These are phyloP conservation scores for Wickerhamiella pararugosa DNA, from an alignment of 1,139 yeast species.

Conservation along the genomic window DNA sequence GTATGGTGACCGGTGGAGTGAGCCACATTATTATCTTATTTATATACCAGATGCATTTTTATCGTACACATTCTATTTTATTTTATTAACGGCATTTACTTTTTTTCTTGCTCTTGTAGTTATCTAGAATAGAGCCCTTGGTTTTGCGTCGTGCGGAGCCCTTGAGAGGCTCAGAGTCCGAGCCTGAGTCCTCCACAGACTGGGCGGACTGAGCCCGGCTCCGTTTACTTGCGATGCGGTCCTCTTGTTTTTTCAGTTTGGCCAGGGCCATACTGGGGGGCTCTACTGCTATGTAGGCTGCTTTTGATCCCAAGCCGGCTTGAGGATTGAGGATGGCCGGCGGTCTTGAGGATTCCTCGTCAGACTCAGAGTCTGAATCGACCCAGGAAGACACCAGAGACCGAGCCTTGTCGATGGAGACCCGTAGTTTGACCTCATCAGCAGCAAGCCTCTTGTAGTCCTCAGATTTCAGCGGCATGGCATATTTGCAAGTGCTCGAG, in stretches of 20 bases:
- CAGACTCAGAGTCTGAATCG: constrained; percentile 9
- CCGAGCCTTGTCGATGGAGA: constrained; percentile 13
- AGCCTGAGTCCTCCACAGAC: not conserved
- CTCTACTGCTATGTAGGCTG: not conserved
- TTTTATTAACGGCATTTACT: not conserved
- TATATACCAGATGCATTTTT: constrained; percentile 3
- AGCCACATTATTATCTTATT: not conserved
- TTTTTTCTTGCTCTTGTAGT: constrained; percentile 10
- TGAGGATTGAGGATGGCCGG: not conserved
- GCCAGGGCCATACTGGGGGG: constrained; percentile 6
- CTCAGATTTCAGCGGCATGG: constrained; percentile 3
- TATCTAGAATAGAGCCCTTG: constrained; percentile 9
- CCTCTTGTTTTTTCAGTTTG: constrained; percentile 1
- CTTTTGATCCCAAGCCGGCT: constrained; percentile 11
- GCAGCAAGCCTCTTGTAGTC: constrained; percentile 14
- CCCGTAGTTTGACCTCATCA: constrained; percentile 13
- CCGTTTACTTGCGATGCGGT: constrained; percentile 4
- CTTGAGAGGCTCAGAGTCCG: not conserved
- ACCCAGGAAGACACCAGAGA: constrained; percentile 14
- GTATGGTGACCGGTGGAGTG: not conserved
- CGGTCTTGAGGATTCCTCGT: constrained; percentile 7
- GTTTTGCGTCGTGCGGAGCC: not conserved
- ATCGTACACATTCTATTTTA: not conserved
- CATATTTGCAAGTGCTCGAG: too few relatives aligned
- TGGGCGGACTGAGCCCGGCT: not conserved